Evolutionary conservation across 306 rosid genomes (phyloP).

Genomic region (Prunus padus): DNA sequence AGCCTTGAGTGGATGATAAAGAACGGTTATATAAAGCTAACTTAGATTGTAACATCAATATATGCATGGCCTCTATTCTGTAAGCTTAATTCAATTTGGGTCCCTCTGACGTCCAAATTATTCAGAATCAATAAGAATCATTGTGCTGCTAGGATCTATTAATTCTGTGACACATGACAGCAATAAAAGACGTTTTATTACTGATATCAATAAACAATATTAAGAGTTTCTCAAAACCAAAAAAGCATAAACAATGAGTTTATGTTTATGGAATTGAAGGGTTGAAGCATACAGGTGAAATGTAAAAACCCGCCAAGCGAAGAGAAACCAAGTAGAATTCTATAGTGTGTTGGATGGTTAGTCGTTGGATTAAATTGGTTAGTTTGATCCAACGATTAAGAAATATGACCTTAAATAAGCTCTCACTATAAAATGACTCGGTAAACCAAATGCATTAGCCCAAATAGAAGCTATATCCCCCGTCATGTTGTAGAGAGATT

Average conservation of each 20-base stretch:
- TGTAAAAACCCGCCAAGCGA: not conserved
- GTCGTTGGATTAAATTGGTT: no score
- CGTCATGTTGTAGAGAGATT: no score
- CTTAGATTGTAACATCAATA: not conserved
- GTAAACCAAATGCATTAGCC: no score
- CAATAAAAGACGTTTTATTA: not conserved
- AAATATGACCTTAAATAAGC: fast-evolving
- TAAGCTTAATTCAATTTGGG: not conserved
- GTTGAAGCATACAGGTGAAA: not conserved
- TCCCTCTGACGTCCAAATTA: not conserved
- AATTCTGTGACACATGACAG: not conserved
- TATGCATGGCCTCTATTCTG: not conserved
- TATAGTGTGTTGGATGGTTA: no score
- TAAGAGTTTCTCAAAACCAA: no score
- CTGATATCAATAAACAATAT: not conserved
- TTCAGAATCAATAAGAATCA: not conserved
- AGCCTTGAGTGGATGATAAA: slow-evolving; percentile 77
- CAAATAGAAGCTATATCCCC: no score
- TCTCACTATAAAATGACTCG: no score
- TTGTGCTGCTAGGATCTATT: not conserved
- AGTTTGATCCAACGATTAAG: no score
- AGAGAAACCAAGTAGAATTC: no score
- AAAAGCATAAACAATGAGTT: no score
- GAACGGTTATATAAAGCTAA: slow-evolving; percentile 56
- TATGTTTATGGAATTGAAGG: not conserved